Evolutionary conservation across 2,329 filamentous ascomycete species (phyloP).

Genomic region (Aspergillus novofumigatus): DNA sequence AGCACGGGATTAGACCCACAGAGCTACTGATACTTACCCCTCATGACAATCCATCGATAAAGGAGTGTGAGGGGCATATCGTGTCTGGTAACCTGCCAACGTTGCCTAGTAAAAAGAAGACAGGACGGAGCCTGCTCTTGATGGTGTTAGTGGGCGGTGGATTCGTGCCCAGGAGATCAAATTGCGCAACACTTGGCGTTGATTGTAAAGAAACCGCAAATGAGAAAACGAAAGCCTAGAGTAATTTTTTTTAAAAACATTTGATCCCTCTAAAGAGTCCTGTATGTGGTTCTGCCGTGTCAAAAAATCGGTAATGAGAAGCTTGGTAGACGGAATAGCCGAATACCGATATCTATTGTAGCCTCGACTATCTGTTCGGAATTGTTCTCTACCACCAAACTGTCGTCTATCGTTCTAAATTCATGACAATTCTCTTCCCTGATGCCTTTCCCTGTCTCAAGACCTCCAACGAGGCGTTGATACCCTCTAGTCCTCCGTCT

Average conservation of each 20-base stretch:
- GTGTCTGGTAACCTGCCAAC: too few relatives aligned
- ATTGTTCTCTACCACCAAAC: background rate
- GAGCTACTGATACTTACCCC: background rate
- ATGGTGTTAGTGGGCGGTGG: background rate
- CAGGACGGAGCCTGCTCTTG: too few relatives aligned
- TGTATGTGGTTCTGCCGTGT: too few relatives aligned
- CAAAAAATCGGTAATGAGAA: too few relatives aligned
- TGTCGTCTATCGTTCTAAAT: conserved; percentile 14
- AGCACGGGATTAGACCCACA: too few relatives aligned
- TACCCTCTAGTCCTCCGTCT: conserved; percentile 58
- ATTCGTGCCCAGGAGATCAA: conserved; percentile 4
- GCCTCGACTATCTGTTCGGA: background rate
- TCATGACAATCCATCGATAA: background rate
- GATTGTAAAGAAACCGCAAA: conserved; percentile 2
- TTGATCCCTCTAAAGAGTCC: too few relatives aligned
- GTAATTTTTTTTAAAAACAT: too few relatives aligned
- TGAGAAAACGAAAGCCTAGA: too few relatives aligned
- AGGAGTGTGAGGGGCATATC: background rate
- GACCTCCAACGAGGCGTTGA: conserved; percentile 65
- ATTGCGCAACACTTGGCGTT: conserved; percentile 9
- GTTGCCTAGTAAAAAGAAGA: too few relatives aligned
- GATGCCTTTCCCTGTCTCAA: conserved; percentile 64
- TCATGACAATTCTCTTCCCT: conserved; percentile 65
- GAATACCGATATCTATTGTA: too few relatives aligned
- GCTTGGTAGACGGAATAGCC: too few relatives aligned